phyloP scores from a whole-genome alignment of 2,329 filamentous ascomycete genomes.

The Hypoxylon sp. region DNA sequence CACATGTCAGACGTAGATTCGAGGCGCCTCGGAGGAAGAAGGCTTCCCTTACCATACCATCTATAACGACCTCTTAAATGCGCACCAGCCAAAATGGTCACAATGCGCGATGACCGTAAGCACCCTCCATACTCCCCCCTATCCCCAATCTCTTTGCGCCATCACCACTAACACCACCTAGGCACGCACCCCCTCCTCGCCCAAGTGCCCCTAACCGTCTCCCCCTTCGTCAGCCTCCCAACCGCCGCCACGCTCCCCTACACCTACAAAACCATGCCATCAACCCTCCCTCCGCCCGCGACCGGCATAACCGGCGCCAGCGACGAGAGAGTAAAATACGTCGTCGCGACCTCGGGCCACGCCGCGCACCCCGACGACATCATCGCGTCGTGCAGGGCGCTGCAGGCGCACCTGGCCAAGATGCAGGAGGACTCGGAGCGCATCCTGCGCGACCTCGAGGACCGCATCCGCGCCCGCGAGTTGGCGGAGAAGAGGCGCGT shows the following conservation, averaged over 20 bases:
- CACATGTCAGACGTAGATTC: background rate
- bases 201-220: conserved; percentile 93
- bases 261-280: conserved; percentile 92
- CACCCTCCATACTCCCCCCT: conserved; percentile 6
- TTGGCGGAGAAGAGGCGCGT: conserved; percentile 84
- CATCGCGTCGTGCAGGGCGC: conserved; percentile 81
- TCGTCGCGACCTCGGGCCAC: conserved; percentile 83
- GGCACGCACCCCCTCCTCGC: conserved; percentile 88
- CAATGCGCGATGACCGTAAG: conserved; percentile 60
- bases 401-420: conserved; percentile 81
- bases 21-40: background rate
- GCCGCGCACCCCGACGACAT: conserved; percentile 91
- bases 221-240: conserved; percentile 92
- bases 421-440: conserved; percentile 77
- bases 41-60: background rate
- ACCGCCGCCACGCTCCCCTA: conserved; percentile 93
- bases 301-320: conserved; percentile 64
- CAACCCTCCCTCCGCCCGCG: conserved; percentile 82
- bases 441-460: conserved; percentile 79
- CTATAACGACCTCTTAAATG: background rate
- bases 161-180: conserved; percentile 54
- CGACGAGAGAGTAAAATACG: conserved; percentile 75
- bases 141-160: conserved; percentile 1
- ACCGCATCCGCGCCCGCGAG: conserved; percentile 74
- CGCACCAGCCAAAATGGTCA: conserved; percentile 37